These are phyloP conservation scores for Staphylotrichum longicolle DNA, from an alignment of 495 filamentous ascomycete genomes.

Conservation along the genomic window DNA sequence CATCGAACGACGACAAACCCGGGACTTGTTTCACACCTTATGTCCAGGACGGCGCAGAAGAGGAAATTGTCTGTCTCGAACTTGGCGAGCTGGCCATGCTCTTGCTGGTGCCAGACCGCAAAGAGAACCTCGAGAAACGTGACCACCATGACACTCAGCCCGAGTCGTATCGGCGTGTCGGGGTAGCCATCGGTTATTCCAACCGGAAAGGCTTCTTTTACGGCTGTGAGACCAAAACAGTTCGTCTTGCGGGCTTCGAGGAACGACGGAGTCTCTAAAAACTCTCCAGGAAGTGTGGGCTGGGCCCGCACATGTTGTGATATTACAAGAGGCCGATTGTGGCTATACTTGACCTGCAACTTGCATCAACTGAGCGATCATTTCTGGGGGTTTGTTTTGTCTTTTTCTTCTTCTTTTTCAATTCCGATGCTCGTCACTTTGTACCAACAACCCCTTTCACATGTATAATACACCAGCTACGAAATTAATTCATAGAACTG, in stretches of 20 bases:
- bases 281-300: too few relatives aligned
- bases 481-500: too few relatives aligned
- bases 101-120: conserved; percentile 20
- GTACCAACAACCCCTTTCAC: too few relatives aligned
- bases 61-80: conserved; percentile 32
- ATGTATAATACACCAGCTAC: too few relatives aligned
- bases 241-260: conserved; percentile 14
- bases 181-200: conserved; percentile 30
- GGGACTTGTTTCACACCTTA: conserved; percentile 1
- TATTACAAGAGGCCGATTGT: too few relatives aligned
- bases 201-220: conserved; percentile 35
- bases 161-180: conserved; percentile 26
- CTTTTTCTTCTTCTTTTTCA: too few relatives aligned
- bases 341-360: too few relatives aligned
- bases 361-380: too few relatives aligned
- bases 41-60: conserved; percentile 29
- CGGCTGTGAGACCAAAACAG: conserved; percentile 25
- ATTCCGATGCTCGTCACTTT: too few relatives aligned
- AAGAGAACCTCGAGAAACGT: not conserved
- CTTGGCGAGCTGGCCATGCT: conserved; percentile 37
- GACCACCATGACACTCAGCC: not conserved
- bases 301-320: too few relatives aligned
- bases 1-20: not conserved
- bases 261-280: too few relatives aligned
- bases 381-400: too few relatives aligned